Base-by-base conservation (phyloP, 345 rosid genomes). In the Tarenaya hassleriana region DNA sequence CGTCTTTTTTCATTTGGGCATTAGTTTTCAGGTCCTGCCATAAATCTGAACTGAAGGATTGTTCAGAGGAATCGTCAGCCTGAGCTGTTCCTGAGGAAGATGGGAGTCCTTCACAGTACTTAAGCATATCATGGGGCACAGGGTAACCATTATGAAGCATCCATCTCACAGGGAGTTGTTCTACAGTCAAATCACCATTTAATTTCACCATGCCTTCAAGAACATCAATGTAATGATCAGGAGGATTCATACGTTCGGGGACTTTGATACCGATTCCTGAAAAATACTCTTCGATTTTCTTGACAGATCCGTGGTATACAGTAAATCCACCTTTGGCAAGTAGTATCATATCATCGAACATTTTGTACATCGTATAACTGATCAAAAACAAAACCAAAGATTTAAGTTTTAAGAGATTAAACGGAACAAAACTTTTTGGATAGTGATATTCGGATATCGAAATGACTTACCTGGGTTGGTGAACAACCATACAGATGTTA, bases 301-400 rank as follows among this genome's bases (percentile, higher is more conserved):
- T 88, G 4, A 72, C 78, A 0, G 97, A 51, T 52, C 97, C 97
- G 52, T 72, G 97, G 73, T 82, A 88, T 27, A 77, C 95, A 8
- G 80, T 76, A 5, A 80, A 64, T 9, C 97, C 97, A 50, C 97
- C 97, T 76, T 80, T 84, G 48, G 95, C 95, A 53, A 88, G 81
- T 56, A 88, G 80, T 58, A 88, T 76, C 66, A 88, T 71, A 69
- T 88, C 97, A 52, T 88, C 95, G 69, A 88, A 88, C 97, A 82
- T 88, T 72, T 78, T 82, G 88, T 80, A 84, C 76, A 84, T 60
- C 5, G 85, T 62, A 57, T 75, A 82, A 71, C 90, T 88, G 79
- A 16, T 50, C 3, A 21, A 40, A 16, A 4, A 55, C 20, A 58
- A 16, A 43, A 35, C 16, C 9, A 50, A 12, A 50, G 17, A 44